Conservation (phyloP, 352 stramenopile species). For the Globisporangium apiculatum region DNA sequence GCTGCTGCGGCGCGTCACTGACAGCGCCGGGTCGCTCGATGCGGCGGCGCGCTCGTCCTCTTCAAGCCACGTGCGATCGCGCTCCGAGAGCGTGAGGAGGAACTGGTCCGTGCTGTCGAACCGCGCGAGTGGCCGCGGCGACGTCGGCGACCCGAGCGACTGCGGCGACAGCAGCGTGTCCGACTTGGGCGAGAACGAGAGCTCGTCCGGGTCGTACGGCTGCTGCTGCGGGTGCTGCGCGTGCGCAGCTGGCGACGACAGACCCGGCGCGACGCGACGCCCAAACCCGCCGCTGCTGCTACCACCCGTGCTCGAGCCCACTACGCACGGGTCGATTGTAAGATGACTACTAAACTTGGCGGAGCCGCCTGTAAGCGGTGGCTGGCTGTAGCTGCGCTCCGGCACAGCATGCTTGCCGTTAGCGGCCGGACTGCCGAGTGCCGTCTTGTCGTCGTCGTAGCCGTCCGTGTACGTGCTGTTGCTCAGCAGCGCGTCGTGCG, state of each 20-base stretch:
- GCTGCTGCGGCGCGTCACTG: slow-evolving; percentile 7
- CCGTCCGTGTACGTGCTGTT: slow-evolving; percentile 5
- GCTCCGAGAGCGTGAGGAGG: slow-evolving; percentile 55
- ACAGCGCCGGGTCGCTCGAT: slow-evolving; percentile 10
- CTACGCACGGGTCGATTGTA: slow-evolving; percentile 37
- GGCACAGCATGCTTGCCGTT: background rate
- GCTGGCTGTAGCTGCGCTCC: slow-evolving; percentile 35
- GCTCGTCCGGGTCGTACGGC: slow-evolving; percentile 13
- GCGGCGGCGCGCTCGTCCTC: slow-evolving; percentile 38
- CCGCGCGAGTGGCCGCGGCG: slow-evolving; percentile 43
- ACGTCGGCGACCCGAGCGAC: slow-evolving; percentile 50
- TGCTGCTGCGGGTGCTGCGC: background rate
- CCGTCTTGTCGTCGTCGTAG: slow-evolving; percentile 5
- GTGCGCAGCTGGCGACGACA: background rate
- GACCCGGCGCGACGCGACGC: slow-evolving; percentile 4
- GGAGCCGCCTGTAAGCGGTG: background rate
- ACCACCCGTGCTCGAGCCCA: background rate
- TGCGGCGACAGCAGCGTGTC: slow-evolving; percentile 45
- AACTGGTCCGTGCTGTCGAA: slow-evolving; percentile 77
- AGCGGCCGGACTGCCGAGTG: background rate
- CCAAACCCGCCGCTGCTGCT: background rate
- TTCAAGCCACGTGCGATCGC: slow-evolving; percentile 57
- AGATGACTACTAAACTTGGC: slow-evolving; percentile 1
- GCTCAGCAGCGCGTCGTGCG: slow-evolving; percentile 28
- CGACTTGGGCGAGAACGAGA: slow-evolving; percentile 52